Evolutionary conservation across 495 filamentous ascomycete species (phyloP), one percentile per base, ranked within the genome.

Genomic region (Daldinia decipiens): DNA sequence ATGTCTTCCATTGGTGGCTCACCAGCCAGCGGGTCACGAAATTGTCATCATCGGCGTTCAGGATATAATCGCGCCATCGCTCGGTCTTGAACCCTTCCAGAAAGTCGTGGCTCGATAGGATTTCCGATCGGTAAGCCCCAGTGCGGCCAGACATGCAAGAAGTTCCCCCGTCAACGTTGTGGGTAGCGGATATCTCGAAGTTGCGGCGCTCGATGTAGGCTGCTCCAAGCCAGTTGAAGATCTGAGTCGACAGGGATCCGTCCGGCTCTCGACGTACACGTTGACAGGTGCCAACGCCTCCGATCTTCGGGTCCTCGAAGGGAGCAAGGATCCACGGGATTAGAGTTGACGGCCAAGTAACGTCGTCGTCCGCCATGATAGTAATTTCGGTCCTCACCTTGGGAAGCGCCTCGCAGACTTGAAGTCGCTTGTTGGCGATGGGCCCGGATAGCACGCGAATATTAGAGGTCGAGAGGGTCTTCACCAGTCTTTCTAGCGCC

Each of bases 1-100:
- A 84, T 51, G 89, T 88, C 58, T 85, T 83, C 85, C 84, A 91
- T 17, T 83, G 80, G 53, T 81, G 71, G 34, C 74, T 76, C 32
- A 90, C 87, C 62, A 85, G 77, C 82, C 85, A 91, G 8, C 90
- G 84, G 0, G 90, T 91, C 67, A 87, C 84, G 74, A 87, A 92
- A 74, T 92, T 91, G 79, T 92, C 90, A 73, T 91, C 88, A 76
- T 91, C 89, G 0, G 87, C 83, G 61, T 88, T 87, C 21, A 91
- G 79, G 5, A 71, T 59, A 15, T 71, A 76, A 66, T 87, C 84
- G 67, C 83, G 83, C 71, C 84, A 87, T 15, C 73, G 80, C 73
- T 92, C 89, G 40, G 87, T 81, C 15, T 78, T 81, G 76, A 89
- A 92, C 9, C 79, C 85, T 15, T 81, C 61, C 4, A 83, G 57